Conservation (phyloP, 2,329 filamentous ascomycete species). For the Huntiella omanensis region DNA sequence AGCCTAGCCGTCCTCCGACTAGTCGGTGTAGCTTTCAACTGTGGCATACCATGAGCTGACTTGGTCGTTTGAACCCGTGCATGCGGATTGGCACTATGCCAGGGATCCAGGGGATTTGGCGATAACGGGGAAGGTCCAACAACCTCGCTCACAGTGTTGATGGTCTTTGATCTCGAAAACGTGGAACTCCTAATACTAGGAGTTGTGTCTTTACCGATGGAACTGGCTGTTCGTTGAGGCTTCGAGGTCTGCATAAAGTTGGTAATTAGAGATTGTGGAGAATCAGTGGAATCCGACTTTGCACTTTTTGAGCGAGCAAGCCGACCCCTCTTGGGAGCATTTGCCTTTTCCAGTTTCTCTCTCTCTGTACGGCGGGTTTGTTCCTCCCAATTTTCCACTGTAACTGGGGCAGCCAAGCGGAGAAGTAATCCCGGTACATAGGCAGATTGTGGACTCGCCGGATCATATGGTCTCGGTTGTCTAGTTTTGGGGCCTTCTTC, state of each 20-base stretch:
- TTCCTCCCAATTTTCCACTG: conserved; percentile 14
- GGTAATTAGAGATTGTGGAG: too few relatives aligned
- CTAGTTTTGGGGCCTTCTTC: conserved; percentile 20
- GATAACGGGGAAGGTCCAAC: not conserved
- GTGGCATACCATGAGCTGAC: not conserved
- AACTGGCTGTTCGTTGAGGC: too few relatives aligned
- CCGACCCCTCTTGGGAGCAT: not conserved
- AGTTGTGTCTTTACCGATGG: not conserved
- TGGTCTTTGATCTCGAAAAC: not conserved
- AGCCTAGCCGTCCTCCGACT: too few relatives aligned
- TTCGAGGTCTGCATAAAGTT: too few relatives aligned
- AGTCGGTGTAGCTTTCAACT: too few relatives aligned
- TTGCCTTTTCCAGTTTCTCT: conserved; percentile 2
- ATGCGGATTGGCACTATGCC: not conserved
- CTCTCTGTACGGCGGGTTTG: conserved; percentile 8
- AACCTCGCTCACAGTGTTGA: not conserved
- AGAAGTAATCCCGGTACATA: conserved; percentile 21
- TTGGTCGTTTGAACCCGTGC: not conserved
- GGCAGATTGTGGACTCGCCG: not conserved
- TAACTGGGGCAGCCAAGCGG: conserved; percentile 13
- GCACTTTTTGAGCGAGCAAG: not conserved
- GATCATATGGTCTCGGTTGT: too few relatives aligned
- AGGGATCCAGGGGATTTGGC: conserved; percentile 1
- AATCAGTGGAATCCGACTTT: too few relatives aligned
- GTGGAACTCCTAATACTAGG: not conserved